phyloP scores from a whole-genome alignment of 1,284 basidiomycete species.

The Ganoderma leucocontextum region DNA sequence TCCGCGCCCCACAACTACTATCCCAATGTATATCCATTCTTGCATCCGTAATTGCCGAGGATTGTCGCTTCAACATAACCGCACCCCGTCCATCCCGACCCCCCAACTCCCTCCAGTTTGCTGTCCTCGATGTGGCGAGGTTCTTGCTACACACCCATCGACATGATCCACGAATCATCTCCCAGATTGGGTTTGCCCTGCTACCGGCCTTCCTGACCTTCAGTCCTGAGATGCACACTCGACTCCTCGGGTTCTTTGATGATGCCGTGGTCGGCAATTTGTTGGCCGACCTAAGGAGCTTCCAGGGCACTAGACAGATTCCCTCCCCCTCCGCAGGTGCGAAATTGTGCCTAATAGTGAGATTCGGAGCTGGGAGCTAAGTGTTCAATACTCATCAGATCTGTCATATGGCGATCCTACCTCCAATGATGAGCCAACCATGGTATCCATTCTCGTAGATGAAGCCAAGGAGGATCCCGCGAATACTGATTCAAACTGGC shows the following conservation, averaged over 20 bases:
- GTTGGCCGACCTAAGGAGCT: conserved; percentile 53
- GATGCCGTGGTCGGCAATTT: conserved; percentile 59
- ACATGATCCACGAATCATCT: conserved; percentile 58
- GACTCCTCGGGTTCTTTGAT: conserved; percentile 71
- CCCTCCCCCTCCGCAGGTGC: conserved; percentile 32
- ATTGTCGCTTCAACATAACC: conserved; percentile 69
- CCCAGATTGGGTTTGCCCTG: conserved; percentile 67
- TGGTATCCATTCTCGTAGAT: conserved; percentile 70
- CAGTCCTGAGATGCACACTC: conserved; percentile 60
- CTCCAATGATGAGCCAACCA: conserved; percentile 41
- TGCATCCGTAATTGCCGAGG: conserved; percentile 68
- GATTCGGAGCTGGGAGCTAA: conserved; percentile 18
- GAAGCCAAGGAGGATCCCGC: conserved; percentile 52
- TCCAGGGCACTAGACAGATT: conserved; percentile 45
- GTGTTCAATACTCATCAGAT: conserved; percentile 25
- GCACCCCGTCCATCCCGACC: conserved; percentile 65
- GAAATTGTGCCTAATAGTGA: conserved; percentile 16
- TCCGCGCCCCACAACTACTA: conserved; percentile 58
- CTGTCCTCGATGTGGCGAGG: conserved; percentile 69
- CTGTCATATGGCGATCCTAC: conserved; percentile 30
- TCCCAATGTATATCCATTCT: conserved; percentile 68
- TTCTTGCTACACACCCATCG: conserved; percentile 63
- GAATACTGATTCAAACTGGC: conserved; percentile 38
- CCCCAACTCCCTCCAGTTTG: conserved; percentile 69
- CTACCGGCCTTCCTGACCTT: conserved; percentile 77